phyloP scores from a whole-genome alignment of 148 eudicot genomes.

The Limonium bicolor region DNA sequence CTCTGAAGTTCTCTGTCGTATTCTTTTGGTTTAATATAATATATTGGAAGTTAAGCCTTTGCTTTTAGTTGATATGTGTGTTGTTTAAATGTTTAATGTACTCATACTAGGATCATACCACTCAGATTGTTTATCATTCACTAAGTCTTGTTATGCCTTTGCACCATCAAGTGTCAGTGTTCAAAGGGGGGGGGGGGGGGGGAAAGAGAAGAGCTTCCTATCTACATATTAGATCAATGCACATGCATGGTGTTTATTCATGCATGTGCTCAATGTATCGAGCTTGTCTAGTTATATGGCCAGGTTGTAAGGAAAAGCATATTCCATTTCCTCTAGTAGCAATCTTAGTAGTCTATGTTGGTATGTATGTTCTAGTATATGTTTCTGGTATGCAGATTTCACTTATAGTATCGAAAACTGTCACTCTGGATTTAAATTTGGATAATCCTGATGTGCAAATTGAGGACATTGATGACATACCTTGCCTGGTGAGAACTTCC shows the following conservation, averaged over 20 bases:
- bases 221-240: conserved; percentile 14
- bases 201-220: conserved; percentile 21
- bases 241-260: conserved; percentile 49
- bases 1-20: no score
- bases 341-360: no score
- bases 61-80: no score
- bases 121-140: no score
- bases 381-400: no score
- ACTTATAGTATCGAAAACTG: conserved; percentile 58
- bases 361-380: no score
- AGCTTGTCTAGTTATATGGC: conserved; percentile 57
- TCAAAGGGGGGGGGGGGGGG: conserved; percentile 61
- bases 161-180: conserved; percentile 22
- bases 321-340: no score
- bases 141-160: no score
- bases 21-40: not conserved
- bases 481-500: conserved; percentile 36
- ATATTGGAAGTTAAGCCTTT: no score
- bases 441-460: conserved; percentile 22
- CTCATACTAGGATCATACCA: no score
- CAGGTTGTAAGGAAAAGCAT: conserved; percentile 16
- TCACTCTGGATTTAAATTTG: conserved; percentile 34
- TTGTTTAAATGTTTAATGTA: no score
- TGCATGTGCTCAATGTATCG: conserved; percentile 52
- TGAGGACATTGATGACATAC: conserved; percentile 31